Evolutionary conservation across 2,329 filamentous ascomycete species (phyloP).

Genomic region (Esteya vermicola): DNA sequence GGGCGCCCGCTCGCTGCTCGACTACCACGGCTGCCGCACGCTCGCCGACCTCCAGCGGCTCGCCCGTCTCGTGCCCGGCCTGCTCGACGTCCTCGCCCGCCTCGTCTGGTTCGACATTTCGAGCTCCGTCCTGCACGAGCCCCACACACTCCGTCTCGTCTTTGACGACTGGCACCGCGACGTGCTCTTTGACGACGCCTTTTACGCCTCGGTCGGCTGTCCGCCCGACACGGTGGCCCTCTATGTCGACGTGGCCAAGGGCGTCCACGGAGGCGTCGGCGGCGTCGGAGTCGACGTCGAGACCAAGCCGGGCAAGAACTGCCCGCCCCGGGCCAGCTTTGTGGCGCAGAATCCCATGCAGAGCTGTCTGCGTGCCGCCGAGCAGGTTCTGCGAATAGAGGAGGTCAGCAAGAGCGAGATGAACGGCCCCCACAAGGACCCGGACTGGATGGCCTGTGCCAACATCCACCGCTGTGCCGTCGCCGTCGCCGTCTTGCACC

Average conservation of each 20-base stretch:
- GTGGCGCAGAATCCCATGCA: constrained; percentile 7
- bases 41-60: constrained; percentile 19
- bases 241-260: constrained; percentile 19
- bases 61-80: constrained; percentile 18
- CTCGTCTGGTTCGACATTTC: constrained; percentile 26
- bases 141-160: constrained; percentile 12
- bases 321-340: constrained; percentile 4
- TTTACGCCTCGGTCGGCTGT: constrained; percentile 24
- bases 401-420: neutral
- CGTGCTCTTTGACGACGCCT: constrained; percentile 16
- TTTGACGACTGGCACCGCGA: constrained; percentile 27
- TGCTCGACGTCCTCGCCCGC: constrained; percentile 22
- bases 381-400: constrained; percentile 12
- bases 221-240: constrained; percentile 22
- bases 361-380: constrained; percentile 14
- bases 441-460: constrained; percentile 13
- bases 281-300: too few species aligned
- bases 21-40: constrained; percentile 21
- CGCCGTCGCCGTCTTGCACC: constrained; percentile 16
- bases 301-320: too few species aligned
- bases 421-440: neutral
- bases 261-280: too few species aligned
- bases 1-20: constrained; percentile 24
- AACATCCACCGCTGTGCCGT: constrained; percentile 21
- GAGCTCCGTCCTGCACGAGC: constrained; percentile 14